Conservation (phyloP, 1,284 basidiomycete species). For the Ceratobasidium sp. region DNA sequence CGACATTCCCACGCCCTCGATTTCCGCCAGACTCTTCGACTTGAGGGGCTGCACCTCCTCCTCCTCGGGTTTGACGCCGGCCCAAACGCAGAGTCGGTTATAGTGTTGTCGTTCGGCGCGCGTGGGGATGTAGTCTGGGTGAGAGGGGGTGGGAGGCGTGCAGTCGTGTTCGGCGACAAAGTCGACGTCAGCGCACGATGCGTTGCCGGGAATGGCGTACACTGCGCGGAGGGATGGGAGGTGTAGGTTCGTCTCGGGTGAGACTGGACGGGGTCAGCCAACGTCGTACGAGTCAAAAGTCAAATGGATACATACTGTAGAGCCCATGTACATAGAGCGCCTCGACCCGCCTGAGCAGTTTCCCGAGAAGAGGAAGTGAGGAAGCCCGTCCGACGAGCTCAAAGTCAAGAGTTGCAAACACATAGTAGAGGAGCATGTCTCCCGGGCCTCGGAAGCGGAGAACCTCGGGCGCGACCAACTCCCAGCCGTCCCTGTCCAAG, state of each 20-base stretch:
- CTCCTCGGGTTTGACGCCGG: constrained; percentile 5
- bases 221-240: constrained; percentile 22
- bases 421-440: constrained; percentile 22
- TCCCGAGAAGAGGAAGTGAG: constrained; percentile 3
- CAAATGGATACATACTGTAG: constrained; percentile 13
- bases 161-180: constrained; percentile 35
- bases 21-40: neutral
- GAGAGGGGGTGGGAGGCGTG: constrained; percentile 22
- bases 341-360: constrained; percentile 28
- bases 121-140: constrained; percentile 30
- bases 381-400: constrained; percentile 16
- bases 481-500: constrained; percentile 17
- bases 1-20: neutral
- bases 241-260: constrained; percentile 28
- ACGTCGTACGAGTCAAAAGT: neutral
- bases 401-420: constrained; percentile 36
- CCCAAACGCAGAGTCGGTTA: constrained; percentile 23
- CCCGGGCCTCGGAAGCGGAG: constrained; percentile 14
- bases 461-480: constrained; percentile 24
- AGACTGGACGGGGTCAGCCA: constrained; percentile 9
- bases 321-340: constrained; percentile 33
- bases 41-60: neutral
- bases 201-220: constrained; percentile 35
- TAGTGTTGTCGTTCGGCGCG: constrained; percentile 24
- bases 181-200: constrained; percentile 33